Percentiles rank a stretch among this genome's conserved stretches.
phyloP scores from a whole-genome alignment of 192 early-diverging fungal species.

The Chytriomyces hyalinus region DNA sequence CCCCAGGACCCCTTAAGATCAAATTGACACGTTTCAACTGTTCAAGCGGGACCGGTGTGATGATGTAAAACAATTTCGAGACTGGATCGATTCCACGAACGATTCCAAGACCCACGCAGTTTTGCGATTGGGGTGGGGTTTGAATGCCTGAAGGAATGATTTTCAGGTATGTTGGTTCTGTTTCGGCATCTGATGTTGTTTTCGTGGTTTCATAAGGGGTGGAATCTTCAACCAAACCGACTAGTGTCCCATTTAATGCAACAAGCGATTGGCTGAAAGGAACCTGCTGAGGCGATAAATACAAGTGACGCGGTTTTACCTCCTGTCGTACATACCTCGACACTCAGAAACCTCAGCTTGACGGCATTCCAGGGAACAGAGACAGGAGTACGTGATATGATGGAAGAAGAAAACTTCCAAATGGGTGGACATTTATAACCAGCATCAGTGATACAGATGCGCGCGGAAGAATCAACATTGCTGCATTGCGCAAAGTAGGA shows the following conservation, averaged over 20 bases:
- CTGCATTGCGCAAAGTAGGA: conserved; percentile 70
- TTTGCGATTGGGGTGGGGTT: conserved; percentile 34
- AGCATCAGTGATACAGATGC: too few species aligned
- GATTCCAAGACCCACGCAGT: conserved; percentile 50
- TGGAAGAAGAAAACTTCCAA: background rate
- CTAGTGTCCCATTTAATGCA: conserved; percentile 84
- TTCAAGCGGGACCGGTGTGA: conserved; percentile 40
- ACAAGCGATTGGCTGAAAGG: conserved; percentile 78
- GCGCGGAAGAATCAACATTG: too few species aligned
- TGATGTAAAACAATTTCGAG: conserved; percentile 42
- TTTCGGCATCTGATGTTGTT: background rate
- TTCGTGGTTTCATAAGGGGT: background rate
- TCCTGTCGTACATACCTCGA: conserved; percentile 11
- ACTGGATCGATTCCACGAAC: conserved; percentile 49
- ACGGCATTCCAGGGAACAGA: conserved; percentile 19
- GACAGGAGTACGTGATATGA: conserved; percentile 41
- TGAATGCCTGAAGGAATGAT: conserved; percentile 44
- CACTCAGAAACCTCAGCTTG: conserved; percentile 27
- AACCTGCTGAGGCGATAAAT: conserved; percentile 50
- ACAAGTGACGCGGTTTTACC: background rate
- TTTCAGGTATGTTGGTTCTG: conserved; percentile 10
- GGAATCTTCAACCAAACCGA: conserved; percentile 70
- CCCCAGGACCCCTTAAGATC: conserved; percentile 39
- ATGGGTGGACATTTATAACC: too few species aligned
- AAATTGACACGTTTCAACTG: conserved; percentile 47